Evolutionary conservation across 1,139 yeast species (phyloP).

Genomic region (Meyerozyma elateridarum): DNA sequence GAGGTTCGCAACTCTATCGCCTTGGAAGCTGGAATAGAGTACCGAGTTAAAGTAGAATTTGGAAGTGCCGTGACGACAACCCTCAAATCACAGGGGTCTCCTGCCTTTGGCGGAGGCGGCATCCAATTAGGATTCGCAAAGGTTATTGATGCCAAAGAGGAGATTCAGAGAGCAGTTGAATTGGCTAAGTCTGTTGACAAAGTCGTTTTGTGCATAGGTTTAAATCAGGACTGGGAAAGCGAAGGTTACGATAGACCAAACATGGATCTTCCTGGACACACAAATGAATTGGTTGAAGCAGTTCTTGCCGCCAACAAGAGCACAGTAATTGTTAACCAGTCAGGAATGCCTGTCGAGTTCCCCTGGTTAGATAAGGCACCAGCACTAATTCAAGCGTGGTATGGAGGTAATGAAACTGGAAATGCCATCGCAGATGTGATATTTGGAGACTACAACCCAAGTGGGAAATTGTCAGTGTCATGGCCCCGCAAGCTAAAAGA

Average conservation of each 20-base stretch:
- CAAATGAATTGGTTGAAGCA: conserved; percentile 42
- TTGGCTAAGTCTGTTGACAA: conserved; percentile 41
- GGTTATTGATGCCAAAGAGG: conserved; percentile 21
- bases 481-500: conserved; percentile 43
- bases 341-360: conserved; percentile 60
- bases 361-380: conserved; percentile 49
- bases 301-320: conserved; percentile 30
- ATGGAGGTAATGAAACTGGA: conserved; percentile 31
- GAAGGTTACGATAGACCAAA: conserved; percentile 44
- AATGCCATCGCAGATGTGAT: conserved; percentile 25
- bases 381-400: conserved; percentile 48
- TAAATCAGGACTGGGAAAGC: conserved; percentile 44
- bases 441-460: conserved; percentile 17
- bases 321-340: conserved; percentile 47
- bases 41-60: conserved; percentile 44
- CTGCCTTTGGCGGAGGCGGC: conserved; percentile 26
- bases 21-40: conserved; percentile 38
- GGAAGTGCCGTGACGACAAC: conserved; percentile 47
- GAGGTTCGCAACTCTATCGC: conserved; percentile 38
- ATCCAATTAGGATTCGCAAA: conserved; percentile 27
- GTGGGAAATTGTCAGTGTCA: conserved; percentile 28
- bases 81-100: too few species aligned
- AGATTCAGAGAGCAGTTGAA: conserved; percentile 36
- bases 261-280: conserved; percentile 42
- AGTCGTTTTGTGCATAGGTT: conserved; percentile 41